phyloP scores from a whole-genome alignment of 1,139 yeast genomes.

The Suhomyces maxii region DNA sequence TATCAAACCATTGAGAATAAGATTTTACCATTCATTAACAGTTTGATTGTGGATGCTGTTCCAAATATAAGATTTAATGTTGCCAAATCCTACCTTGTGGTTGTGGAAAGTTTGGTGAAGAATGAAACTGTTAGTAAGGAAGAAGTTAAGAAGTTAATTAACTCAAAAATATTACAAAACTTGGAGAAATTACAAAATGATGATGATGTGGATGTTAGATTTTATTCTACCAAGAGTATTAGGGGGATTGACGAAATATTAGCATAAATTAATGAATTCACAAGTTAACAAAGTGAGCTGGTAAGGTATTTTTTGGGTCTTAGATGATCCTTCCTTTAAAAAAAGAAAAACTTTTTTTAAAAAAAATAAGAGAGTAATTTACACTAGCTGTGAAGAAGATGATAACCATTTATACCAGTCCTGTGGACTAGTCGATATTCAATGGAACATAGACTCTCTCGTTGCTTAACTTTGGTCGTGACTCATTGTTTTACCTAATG shows the following conservation, averaged over 20 bases:
- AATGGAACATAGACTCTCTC: too few relatives aligned
- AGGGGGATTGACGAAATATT: slow-evolving; percentile 34
- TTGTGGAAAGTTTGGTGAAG: slow-evolving; percentile 52
- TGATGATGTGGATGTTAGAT: slow-evolving; percentile 86
- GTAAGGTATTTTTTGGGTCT: too few relatives aligned
- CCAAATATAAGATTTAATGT: slow-evolving; percentile 95
- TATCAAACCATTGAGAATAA: slow-evolving; percentile 57
- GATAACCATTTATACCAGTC: too few relatives aligned
- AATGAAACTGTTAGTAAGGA: slow-evolving; percentile 20
- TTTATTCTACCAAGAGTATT: slow-evolving; percentile 68
- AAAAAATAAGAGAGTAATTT: too few relatives aligned
- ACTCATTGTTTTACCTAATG: not conserved
- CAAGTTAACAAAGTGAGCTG: not conserved
- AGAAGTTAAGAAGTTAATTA: slow-evolving; percentile 44
- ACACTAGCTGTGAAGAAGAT: too few relatives aligned
- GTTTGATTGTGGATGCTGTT: slow-evolving; percentile 73
- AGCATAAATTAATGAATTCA: slow-evolving; percentile 2
- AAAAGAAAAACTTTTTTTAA: too few relatives aligned
- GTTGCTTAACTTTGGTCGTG: not conserved
- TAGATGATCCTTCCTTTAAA: too few relatives aligned
- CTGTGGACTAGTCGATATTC: too few relatives aligned
- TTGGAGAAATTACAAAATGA: slow-evolving; percentile 69
- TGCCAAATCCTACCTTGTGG: slow-evolving; percentile 74
- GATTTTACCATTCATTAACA: slow-evolving; percentile 76
- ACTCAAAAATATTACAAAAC: slow-evolving; percentile 58